These are phyloP conservation scores for Azolla pinnata DNA, from an alignment of 75 land plant genomes.

Conservation along the genomic window DNA sequence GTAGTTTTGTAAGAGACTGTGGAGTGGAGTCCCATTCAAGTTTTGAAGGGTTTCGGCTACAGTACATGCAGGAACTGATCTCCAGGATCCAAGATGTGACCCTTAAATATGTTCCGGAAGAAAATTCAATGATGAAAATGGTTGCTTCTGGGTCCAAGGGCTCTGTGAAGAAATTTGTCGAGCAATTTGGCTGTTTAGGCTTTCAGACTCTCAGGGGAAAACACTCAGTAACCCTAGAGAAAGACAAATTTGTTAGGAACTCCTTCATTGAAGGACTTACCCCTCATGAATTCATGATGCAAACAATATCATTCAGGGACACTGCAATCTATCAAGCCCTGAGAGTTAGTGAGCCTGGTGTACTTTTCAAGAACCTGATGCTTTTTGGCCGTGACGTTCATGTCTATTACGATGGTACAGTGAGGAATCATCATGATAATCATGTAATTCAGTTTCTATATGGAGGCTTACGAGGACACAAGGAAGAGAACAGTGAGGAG, in stretches of 20 bases:
- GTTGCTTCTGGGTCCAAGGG: slow-evolving; percentile 68
- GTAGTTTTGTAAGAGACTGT: not conserved
- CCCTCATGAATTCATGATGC: slow-evolving; percentile 65
- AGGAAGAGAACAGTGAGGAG: not conserved
- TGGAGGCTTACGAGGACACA: slow-evolving; percentile 17
- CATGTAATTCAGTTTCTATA: slow-evolving; percentile 70
- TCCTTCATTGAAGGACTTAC: slow-evolving; percentile 67
- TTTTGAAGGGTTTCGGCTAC: not conserved
- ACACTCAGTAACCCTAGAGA: not conserved
- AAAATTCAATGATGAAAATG: slow-evolving; percentile 46
- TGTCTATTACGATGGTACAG: slow-evolving; percentile 82
- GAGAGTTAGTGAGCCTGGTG: slow-evolving; percentile 83
- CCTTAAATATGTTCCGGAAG: slow-evolving; percentile 15
- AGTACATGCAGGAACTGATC: not conserved
- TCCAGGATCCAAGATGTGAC: slow-evolving; percentile 18
- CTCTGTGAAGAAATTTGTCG: slow-evolving; percentile 50
- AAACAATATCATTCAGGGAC: slow-evolving; percentile 64
- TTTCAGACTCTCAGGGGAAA: slow-evolving; percentile 51
- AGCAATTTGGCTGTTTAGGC: slow-evolving; percentile 82
- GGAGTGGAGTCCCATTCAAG: not conserved
- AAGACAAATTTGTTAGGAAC: slow-evolving; percentile 19
- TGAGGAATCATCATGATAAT: slow-evolving; percentile 60
- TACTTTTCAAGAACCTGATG: slow-evolving; percentile 80
- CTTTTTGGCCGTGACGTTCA: slow-evolving; percentile 77
- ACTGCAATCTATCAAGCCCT: slow-evolving; percentile 52